Conservation (phyloP, 169 alveolate genomes). For the Theileria parva region DNA sequence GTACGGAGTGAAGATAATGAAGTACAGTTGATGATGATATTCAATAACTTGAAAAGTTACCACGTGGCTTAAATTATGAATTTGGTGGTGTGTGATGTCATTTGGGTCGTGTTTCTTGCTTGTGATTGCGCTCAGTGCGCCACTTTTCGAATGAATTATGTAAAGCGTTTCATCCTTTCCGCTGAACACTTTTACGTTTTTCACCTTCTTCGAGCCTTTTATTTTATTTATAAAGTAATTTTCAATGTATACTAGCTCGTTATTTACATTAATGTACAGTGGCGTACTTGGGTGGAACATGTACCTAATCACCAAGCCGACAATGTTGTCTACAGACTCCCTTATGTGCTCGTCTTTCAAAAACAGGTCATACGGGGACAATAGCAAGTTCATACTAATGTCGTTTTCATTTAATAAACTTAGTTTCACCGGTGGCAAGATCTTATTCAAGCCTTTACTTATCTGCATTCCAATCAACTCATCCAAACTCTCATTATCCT, state of each 20-base stretch:
- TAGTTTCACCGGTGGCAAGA: slow-evolving; percentile 50
- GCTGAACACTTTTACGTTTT: slow-evolving; percentile 24
- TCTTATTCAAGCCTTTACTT: slow-evolving; percentile 35
- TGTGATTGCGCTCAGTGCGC: slow-evolving; percentile 14
- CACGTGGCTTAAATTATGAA: background rate
- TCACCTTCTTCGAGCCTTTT: slow-evolving; percentile 4
- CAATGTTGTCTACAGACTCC: slow-evolving; percentile 27
- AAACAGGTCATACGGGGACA: slow-evolving; percentile 60
- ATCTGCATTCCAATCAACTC: slow-evolving; percentile 54
- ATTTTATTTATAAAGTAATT: slow-evolving; percentile 19
- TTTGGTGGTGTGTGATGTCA: slow-evolving; percentile 10
- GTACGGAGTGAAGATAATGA: slow-evolving; percentile 16
- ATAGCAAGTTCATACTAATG: slow-evolving; percentile 23
- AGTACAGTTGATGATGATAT: slow-evolving; percentile 18
- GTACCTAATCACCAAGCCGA: slow-evolving; percentile 63
- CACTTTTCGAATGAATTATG: slow-evolving; percentile 1
- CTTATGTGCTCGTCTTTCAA: slow-evolving; percentile 39
- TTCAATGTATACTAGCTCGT: slow-evolving; percentile 16
- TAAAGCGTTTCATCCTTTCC: slow-evolving; percentile 24
- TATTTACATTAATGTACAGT: slow-evolving; percentile 21
- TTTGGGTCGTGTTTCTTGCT: slow-evolving; percentile 21
- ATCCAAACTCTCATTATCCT: slow-evolving; percentile 17
- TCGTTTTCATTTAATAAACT: slow-evolving; percentile 33
- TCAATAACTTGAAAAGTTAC: slow-evolving; percentile 10
- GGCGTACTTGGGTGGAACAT: slow-evolving; percentile 46